These are phyloP conservation scores for Cladosporium sp. DNA, from an alignment of 2,329 filamentous ascomycete species.

Conservation along the genomic window DNA sequence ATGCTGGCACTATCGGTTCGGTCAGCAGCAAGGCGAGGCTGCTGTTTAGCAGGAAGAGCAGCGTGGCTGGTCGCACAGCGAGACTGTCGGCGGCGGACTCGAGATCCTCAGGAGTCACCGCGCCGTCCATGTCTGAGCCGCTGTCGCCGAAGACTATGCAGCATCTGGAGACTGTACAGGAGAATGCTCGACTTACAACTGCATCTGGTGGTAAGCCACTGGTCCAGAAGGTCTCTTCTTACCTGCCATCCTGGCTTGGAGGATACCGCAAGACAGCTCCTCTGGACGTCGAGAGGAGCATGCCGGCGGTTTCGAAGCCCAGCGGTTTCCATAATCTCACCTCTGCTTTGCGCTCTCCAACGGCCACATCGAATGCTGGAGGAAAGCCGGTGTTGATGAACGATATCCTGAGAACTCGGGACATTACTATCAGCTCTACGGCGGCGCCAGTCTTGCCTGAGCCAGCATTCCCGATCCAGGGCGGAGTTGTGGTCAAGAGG, in stretches of 20 bases:
- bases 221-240: not conserved
- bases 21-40: slow-evolving; percentile 24
- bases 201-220: not conserved
- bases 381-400: slow-evolving; percentile 16
- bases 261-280: not conserved
- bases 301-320: slow-evolving; percentile 3
- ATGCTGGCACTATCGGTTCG: slow-evolving; percentile 16
- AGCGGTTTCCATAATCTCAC: slow-evolving; percentile 12
- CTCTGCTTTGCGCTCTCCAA: slow-evolving; percentile 1
- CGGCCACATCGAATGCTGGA: slow-evolving; percentile 9
- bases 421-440: not conserved
- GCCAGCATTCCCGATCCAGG: not conserved
- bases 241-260: not conserved
- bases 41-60: slow-evolving; percentile 17
- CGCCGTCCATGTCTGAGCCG: slow-evolving; percentile 12
- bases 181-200: slow-evolving; percentile 5
- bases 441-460: not conserved
- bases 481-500: slow-evolving; percentile 21
- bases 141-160: slow-evolving; percentile 18
- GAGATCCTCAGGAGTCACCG: slow-evolving; percentile 12
- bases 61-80: not conserved
- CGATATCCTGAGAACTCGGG: slow-evolving; percentile 5
- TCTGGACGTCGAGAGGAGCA: slow-evolving; percentile 8
- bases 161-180: slow-evolving; percentile 19
- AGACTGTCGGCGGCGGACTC: slow-evolving; percentile 1